These are phyloP conservation scores for Rhodotorula graminis DNA, from an alignment of 768 basidiomycete genomes.

Conservation along the genomic window DNA sequence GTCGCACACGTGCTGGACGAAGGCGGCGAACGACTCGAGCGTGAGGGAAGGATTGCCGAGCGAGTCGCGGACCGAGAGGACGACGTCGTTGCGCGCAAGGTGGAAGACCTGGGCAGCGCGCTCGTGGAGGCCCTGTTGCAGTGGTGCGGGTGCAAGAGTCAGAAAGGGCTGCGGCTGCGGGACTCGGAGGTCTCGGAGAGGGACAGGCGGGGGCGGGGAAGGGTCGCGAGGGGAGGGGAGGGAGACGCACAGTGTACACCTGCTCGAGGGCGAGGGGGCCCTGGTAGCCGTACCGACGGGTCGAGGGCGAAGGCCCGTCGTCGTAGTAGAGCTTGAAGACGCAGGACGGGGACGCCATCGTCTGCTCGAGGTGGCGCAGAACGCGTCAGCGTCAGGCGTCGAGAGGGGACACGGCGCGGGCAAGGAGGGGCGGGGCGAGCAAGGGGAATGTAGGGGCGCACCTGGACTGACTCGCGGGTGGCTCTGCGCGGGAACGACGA, in stretches of 20 bases:
- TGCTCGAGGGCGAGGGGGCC: conserved; percentile 10
- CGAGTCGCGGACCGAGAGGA: conserved; percentile 18
- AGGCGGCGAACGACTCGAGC: conserved; percentile 16
- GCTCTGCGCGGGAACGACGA: too few relatives aligned
- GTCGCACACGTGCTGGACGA: background rate
- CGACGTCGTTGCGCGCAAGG: conserved; percentile 12
- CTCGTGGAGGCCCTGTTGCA: conserved; percentile 27
- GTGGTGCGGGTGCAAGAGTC: background rate
- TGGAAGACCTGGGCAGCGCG: conserved; percentile 30
- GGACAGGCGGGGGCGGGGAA: background rate
- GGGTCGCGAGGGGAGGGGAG: background rate
- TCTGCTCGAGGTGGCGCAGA: too few relatives aligned
- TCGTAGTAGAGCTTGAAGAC: conserved; percentile 37
- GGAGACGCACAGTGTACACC: conserved; percentile 22
- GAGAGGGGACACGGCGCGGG: too few relatives aligned
- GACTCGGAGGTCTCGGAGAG: background rate
- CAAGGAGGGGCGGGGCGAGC: too few relatives aligned
- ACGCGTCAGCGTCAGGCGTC: too few relatives aligned
- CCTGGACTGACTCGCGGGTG: too few relatives aligned
- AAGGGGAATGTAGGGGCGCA: too few relatives aligned
- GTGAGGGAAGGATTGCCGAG: conserved; percentile 10
- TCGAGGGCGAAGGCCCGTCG: background rate
- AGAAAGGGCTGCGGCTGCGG: background rate
- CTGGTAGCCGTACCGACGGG: conserved; percentile 31
- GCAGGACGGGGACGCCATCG: background rate